Conservation (phyloP, 805 yeast genomes). For the Barnettozyma californica region DNA sequence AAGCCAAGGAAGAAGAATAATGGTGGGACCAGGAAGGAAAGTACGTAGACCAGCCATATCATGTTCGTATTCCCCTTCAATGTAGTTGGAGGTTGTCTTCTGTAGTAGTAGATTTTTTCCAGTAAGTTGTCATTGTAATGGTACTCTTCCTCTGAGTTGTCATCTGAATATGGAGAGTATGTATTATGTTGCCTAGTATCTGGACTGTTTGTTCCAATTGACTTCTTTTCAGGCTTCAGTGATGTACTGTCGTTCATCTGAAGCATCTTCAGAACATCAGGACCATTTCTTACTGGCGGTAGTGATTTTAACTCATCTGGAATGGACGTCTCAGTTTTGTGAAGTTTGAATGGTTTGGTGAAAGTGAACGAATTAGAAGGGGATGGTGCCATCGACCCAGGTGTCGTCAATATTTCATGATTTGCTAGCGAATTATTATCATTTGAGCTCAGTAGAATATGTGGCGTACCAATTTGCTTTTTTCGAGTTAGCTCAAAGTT, state of each 20-base stretch:
- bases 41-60: slow-evolving; percentile 12
- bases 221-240: neutral
- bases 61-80: neutral
- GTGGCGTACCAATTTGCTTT: slow-evolving; percentile 21
- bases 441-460: slow-evolving; percentile 8
- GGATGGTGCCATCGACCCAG: neutral
- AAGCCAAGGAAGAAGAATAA: slow-evolving; percentile 26
- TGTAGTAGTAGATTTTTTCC: slow-evolving; percentile 18
- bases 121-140: slow-evolving; percentile 11
- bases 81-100: slow-evolving; percentile 8
- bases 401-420: slow-evolving; percentile 2
- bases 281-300: slow-evolving; percentile 1
- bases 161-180: neutral
- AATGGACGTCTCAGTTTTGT: neutral
- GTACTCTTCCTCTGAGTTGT: neutral
- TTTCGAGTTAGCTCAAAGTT: slow-evolving; percentile 22
- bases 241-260: neutral
- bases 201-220: neutral
- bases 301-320: neutral
- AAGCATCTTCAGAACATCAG: slow-evolving; percentile 3
- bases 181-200: neutral
- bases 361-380: neutral
- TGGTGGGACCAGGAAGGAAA: slow-evolving; percentile 24
- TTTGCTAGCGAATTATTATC: neutral
- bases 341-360: neutral